These are phyloP conservation scores for Cucurbitaria berberidis DNA, from an alignment of 2,329 filamentous ascomycete species.

Conservation along the genomic window DNA sequence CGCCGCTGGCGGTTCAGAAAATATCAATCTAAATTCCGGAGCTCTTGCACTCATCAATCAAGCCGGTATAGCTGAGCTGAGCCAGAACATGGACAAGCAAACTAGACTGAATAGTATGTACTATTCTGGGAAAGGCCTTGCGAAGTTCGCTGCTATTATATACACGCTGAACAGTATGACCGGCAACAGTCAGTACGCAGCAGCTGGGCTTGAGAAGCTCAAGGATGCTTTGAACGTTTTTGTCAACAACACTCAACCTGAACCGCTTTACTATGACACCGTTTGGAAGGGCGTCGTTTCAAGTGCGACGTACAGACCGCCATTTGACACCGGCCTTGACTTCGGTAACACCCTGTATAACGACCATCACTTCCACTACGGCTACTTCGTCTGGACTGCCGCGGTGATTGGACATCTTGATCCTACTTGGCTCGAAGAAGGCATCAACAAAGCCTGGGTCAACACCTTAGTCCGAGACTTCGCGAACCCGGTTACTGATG, in stretches of 20 bases:
- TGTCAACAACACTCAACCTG: slow-evolving; percentile 54
- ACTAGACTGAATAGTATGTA: slow-evolving; percentile 91
- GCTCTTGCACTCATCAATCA: slow-evolving; percentile 66
- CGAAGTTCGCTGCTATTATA: slow-evolving; percentile 54
- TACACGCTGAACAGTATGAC: slow-evolving; percentile 62
- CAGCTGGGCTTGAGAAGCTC: slow-evolving; percentile 58
- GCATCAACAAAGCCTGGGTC: slow-evolving; percentile 77
- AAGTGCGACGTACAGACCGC: slow-evolving; percentile 66
- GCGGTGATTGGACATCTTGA: slow-evolving; percentile 85
- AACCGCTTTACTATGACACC: slow-evolving; percentile 62
- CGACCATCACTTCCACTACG: slow-evolving; percentile 71
- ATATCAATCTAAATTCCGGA: slow-evolving; percentile 49
- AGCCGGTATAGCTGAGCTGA: slow-evolving; percentile 72
- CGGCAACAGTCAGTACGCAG: slow-evolving; percentile 62
- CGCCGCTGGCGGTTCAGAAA: slow-evolving; percentile 47
- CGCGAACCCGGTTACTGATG: slow-evolving; percentile 77
- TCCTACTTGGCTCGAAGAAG: slow-evolving; percentile 68
- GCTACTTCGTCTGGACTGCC: slow-evolving; percentile 89
- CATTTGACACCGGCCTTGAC: slow-evolving; percentile 65
- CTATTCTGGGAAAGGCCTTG: slow-evolving; percentile 70
- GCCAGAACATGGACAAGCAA: slow-evolving; percentile 75
- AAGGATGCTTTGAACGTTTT: slow-evolving; percentile 60
- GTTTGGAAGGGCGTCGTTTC: slow-evolving; percentile 85
- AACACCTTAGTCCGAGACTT: slow-evolving; percentile 83
- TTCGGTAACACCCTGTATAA: slow-evolving; percentile 92